Evolutionary conservation across 495 filamentous ascomycete species (phyloP).

Genomic region (Neurospora sublineolata): DNA sequence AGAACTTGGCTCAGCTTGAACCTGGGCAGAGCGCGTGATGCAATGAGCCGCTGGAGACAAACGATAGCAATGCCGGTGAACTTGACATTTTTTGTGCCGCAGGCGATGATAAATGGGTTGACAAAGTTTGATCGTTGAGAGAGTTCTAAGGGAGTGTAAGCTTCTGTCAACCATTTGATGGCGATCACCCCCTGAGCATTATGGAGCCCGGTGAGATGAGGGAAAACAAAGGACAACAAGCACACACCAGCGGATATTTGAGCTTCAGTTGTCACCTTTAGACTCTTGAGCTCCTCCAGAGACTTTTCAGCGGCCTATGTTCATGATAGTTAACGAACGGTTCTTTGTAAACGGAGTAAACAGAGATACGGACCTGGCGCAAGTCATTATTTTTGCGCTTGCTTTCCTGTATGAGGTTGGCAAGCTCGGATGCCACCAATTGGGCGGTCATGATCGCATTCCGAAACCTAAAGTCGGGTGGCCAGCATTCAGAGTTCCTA

Average conservation of each 20-base stretch:
- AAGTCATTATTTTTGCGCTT: constrained; percentile 86
- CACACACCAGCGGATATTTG: constrained; percentile 71
- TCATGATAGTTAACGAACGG: constrained; percentile 1
- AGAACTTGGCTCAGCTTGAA: constrained; percentile 69
- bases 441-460: constrained; percentile 75
- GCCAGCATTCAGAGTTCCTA: background rate
- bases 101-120: constrained; percentile 86
- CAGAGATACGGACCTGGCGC: constrained; percentile 50
- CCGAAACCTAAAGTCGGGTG: constrained; percentile 1
- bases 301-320: constrained; percentile 88
- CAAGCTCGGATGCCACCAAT: constrained; percentile 78
- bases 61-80: constrained; percentile 76
- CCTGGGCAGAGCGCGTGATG: constrained; percentile 63
- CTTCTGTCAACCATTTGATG: background rate
- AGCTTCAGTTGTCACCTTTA: constrained; percentile 65
- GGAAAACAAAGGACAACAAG: background rate
- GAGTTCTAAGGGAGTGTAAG: constrained; percentile 51
- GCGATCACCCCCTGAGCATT: background rate
- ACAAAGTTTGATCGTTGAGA: constrained; percentile 70
- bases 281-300: constrained; percentile 72
- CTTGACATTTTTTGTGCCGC: constrained; percentile 76
- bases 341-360: constrained; percentile 11
- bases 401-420: constrained; percentile 88
- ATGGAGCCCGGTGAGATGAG: background rate
- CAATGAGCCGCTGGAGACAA: constrained; percentile 79